Percentiles rank a stretch among this genome's conserved stretches.
Conservation (phyloP, 129 eudicot species). For the Gnaphalium uliginosum region DNA sequence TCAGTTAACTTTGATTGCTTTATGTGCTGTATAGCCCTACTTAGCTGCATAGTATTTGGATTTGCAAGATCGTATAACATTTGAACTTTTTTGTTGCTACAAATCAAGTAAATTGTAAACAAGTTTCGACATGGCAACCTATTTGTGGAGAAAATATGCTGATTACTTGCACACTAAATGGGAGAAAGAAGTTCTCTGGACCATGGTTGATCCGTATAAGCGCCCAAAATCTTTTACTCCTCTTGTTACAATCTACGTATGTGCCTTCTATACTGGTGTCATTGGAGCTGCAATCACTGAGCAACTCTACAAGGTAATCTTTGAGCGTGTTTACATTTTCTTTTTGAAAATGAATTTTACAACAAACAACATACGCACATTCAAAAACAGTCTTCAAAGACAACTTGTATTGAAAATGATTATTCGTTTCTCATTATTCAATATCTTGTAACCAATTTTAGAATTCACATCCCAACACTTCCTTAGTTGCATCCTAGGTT, state of each 20-base stretch:
- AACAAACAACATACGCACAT: background rate
- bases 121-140: constrained; percentile 54
- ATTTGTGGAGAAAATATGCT: constrained; percentile 86
- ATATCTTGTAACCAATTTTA: background rate
- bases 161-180: constrained; percentile 69
- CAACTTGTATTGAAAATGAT: background rate
- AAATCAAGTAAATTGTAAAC: background rate
- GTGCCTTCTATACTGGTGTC: constrained; percentile 83
- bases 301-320: constrained; percentile 76
- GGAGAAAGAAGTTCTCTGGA: constrained; percentile 84
- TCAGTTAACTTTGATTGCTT: no score
- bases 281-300: constrained; percentile 87
- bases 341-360: background rate
- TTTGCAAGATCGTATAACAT: background rate
- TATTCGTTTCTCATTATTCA: background rate
- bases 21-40: background rate
- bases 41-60: background rate
- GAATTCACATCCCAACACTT: background rate
- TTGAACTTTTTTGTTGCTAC: constrained; percentile 7
- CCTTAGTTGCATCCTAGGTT: background rate
- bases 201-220: constrained; percentile 85
- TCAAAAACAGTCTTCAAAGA: background rate
- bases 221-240: constrained; percentile 88
- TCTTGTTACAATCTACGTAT: constrained; percentile 67
- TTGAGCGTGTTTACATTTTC: constrained; percentile 14